phyloP scores from a whole-genome alignment of 345 rosid species.

The Draba incana region DNA sequence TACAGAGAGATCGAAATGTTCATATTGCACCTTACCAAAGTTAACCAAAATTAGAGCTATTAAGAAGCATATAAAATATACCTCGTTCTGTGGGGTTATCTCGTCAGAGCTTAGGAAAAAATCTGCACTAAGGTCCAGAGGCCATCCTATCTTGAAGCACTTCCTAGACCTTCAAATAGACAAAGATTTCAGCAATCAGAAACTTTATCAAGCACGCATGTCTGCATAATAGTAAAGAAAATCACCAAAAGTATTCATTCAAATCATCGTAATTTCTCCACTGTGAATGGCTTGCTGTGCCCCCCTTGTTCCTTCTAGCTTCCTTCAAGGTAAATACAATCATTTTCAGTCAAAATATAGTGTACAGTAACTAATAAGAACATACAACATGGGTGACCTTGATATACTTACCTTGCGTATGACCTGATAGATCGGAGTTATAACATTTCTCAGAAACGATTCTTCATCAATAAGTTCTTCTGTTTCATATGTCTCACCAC shows the following conservation, averaged over 20 bases:
- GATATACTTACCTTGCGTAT: slow-evolving; percentile 59
- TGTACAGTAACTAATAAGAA: slow-evolving; percentile 11
- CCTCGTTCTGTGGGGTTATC: slow-evolving; percentile 47
- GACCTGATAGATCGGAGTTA: slow-evolving; percentile 80
- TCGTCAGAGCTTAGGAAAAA: slow-evolving; percentile 70
- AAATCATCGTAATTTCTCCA: slow-evolving; percentile 99
- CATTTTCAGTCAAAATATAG: slow-evolving; percentile 26
- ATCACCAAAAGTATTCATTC: slow-evolving; percentile 96
- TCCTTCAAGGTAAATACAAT: slow-evolving; percentile 61
- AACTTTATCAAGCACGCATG: slow-evolving; percentile 17
- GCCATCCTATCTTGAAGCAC: slow-evolving; percentile 80
- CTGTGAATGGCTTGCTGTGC: slow-evolving; percentile 89
- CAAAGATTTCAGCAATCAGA: slow-evolving; percentile 9
- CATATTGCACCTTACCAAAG: not conserved
- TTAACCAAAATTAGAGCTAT: not conserved
- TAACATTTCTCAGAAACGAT: slow-evolving; percentile 70
- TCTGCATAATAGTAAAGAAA: slow-evolving; percentile 3
- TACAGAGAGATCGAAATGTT: not conserved
- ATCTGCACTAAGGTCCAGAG: slow-evolving; percentile 57
- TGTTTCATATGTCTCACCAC: slow-evolving; percentile 54
- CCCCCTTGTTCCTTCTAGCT: slow-evolving; percentile 72
- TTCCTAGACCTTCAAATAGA: slow-evolving; percentile 62
- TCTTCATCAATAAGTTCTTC: slow-evolving; percentile 69
- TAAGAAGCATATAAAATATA: slow-evolving; percentile 31
- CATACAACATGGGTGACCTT: not conserved